A percentile compares a stretch with the other conserved stretches of the same genome.
Evolutionary conservation across 352 stramenopile species (phyloP).

Genomic region (Phytophthora sp.): DNA sequence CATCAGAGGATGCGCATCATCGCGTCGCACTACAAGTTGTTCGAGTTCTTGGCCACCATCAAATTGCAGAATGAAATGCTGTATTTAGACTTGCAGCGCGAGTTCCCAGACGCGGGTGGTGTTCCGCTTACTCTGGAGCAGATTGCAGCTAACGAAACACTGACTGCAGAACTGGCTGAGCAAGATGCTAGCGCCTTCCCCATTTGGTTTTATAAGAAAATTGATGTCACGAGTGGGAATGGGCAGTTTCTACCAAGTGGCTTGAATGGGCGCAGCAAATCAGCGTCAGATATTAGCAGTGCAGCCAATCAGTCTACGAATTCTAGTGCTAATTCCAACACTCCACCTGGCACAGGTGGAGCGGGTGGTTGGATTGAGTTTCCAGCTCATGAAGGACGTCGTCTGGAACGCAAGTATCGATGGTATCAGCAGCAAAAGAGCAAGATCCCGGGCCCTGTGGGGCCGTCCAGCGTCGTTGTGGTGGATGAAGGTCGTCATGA

Average conservation of each 20-base stretch:
- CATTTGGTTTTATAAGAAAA: slow-evolving; percentile 86
- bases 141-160: slow-evolving; percentile 44
- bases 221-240: slow-evolving; percentile 46
- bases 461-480: slow-evolving; percentile 62
- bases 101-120: slow-evolving; percentile 56
- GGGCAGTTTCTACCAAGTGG: slow-evolving; percentile 43
- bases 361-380: slow-evolving; percentile 76
- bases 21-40: slow-evolving; percentile 78
- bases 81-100: slow-evolving; percentile 65
- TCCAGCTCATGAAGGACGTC: slow-evolving; percentile 68
- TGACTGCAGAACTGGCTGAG: slow-evolving; percentile 51
- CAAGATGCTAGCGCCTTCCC: slow-evolving; percentile 70
- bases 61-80: slow-evolving; percentile 88
- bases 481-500: slow-evolving; percentile 87
- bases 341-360: slow-evolving; percentile 14
- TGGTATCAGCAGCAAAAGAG: slow-evolving; percentile 68
- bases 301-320: slow-evolving; percentile 9
- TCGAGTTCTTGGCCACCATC: slow-evolving; percentile 86
- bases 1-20: slow-evolving; percentile 75
- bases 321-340: slow-evolving; percentile 15
- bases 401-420: slow-evolving; percentile 70
- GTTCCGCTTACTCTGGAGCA: slow-evolving; percentile 52
- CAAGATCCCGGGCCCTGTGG: slow-evolving; percentile 37
- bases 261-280: slow-evolving; percentile 29
- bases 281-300: slow-evolving; percentile 8